Evolutionary conservation across 768 basidiomycete species (phyloP), one percentile per base, ranked within the genome.

Genomic region (Candolleomyces eurysporus): DNA sequence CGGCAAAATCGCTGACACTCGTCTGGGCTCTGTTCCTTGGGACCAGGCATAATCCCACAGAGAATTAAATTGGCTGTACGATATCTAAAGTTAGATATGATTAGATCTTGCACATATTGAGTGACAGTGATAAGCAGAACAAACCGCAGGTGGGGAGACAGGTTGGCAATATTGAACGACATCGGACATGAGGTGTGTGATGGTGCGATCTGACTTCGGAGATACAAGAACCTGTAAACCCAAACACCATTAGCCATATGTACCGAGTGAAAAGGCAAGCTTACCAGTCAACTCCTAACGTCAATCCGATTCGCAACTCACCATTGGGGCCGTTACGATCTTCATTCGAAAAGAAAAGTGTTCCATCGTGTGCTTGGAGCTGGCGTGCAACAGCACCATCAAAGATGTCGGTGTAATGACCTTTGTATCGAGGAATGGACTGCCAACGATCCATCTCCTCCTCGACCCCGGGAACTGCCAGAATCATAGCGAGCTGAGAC

Each of bases 121-220:
- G 26, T 4, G 4, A 26, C 26, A 26, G 2, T 4, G 4, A 26
- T 26, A 26, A 26, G 4, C 4, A 26, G 26, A 26, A 36, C 36
- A 36, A 36, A 36, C 36, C 71, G 60, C 1, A 71, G 66, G 48
- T 71, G 65, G 0, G 61, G 54, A 5, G 68, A 69, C 0, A 77
- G 64, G 48, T 77, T 76, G 39, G 69, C 64, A 8, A 78, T 64
- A 19, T 64, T 72, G 40, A 72, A 73, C 0, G 73, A 78, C 48
- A 73, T 73, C 0, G 74, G 74, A 67, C 8, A 62, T 11, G 72
- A 76, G 0, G 73, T 66, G 54, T 78, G 74, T 0, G 74, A 77
- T 2, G 75, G 72, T 1, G 73, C 65, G 46, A 76, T 75, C 30
- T 50, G 49, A 13, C 49, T 50, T 13, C 49, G 49, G 14, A 50